A percentile compares a stretch with the other conserved stretches of the same genome.
phyloP scores from a whole-genome alignment of 2,329 filamentous ascomycete genomes.

The Elsinoe necatrix region DNA sequence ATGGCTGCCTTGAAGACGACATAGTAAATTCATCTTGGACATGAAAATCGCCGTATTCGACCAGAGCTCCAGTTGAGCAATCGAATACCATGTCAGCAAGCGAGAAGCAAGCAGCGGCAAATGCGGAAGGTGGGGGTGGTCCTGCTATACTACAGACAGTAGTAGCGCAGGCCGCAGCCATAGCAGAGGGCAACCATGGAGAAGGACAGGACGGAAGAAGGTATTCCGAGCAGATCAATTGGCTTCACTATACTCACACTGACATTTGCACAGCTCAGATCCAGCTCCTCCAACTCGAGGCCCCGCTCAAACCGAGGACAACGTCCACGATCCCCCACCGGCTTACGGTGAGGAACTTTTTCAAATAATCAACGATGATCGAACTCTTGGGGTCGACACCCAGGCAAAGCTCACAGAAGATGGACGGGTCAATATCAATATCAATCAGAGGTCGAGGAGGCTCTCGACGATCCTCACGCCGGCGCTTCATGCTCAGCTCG shows the following conservation, averaged over 20 bases:
- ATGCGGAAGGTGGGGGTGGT: background rate
- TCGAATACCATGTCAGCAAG: background rate
- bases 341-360: slow-evolving; percentile 34
- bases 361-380: slow-evolving; percentile 30
- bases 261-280: background rate
- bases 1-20: background rate
- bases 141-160: slow-evolving; percentile 16
- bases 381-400: slow-evolving; percentile 30
- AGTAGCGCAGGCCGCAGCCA: slow-evolving; percentile 16
- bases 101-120: background rate
- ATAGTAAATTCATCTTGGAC: background rate
- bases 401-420: slow-evolving; percentile 46
- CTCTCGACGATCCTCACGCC: slow-evolving; percentile 61
- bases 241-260: background rate
- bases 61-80: slow-evolving; percentile 4
- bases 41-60: background rate
- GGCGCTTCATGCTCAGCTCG: slow-evolving; percentile 50
- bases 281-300: slow-evolving; percentile 1
- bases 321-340: slow-evolving; percentile 29
- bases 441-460: slow-evolving; percentile 60
- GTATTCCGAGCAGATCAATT: background rate
- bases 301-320: slow-evolving; percentile 9
- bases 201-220: background rate
- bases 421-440: slow-evolving; percentile 71
- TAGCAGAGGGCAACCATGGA: slow-evolving; percentile 11